A percentile compares a stretch with the other conserved stretches of the same genome.
Conservation (phyloP, 1,284 basidiomycete species). For the Microbotryum scabiosae region DNA sequence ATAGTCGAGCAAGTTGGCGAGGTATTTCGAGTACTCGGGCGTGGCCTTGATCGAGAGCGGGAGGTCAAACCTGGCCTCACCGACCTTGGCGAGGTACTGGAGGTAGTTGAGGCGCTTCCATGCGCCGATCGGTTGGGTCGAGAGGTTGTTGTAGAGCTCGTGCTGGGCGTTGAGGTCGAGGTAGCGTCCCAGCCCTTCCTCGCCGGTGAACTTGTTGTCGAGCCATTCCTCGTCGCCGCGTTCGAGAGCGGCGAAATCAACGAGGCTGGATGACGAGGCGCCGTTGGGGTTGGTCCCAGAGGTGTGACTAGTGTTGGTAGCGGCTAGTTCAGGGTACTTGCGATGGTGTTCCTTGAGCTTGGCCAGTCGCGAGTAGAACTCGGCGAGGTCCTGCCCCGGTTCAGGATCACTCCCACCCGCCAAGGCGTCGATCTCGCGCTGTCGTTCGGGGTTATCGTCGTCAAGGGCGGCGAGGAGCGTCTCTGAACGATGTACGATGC, state of each 20-base stretch:
- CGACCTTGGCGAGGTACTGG: constrained; percentile 60
- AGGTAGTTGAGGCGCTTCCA: constrained; percentile 62
- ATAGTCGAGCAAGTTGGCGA: constrained; percentile 71
- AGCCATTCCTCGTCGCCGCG: constrained; percentile 41
- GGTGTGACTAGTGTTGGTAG: too few species aligned
- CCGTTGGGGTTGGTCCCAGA: constrained; percentile 51
- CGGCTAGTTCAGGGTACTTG: constrained; percentile 70
- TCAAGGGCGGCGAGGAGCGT: constrained; percentile 40
- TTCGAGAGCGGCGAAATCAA: constrained; percentile 37
- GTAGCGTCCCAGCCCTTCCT: constrained; percentile 90
- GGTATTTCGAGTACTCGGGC: constrained; percentile 54
- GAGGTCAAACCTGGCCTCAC: constrained; percentile 14
- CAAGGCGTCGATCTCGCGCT: constrained; percentile 45
- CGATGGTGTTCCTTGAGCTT: constrained; percentile 92
- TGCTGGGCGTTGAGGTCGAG: constrained; percentile 87
- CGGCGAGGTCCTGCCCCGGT: constrained; percentile 62
- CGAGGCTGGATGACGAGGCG: constrained; percentile 30
- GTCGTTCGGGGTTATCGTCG: constrained; percentile 41
- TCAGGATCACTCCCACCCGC: constrained; percentile 38
- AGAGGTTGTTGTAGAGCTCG: constrained; percentile 76
- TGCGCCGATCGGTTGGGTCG: constrained; percentile 10
- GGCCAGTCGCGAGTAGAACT: constrained; percentile 89
- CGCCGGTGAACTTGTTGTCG: constrained; percentile 83
- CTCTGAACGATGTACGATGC: constrained; percentile 47
- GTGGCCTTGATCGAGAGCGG: constrained; percentile 25